A percentile compares a stretch with the other conserved stretches of the same genome.
These are phyloP conservation scores for Baeospora myosura DNA, from an alignment of 1,284 basidiomycete genomes.

Conservation along the genomic window DNA sequence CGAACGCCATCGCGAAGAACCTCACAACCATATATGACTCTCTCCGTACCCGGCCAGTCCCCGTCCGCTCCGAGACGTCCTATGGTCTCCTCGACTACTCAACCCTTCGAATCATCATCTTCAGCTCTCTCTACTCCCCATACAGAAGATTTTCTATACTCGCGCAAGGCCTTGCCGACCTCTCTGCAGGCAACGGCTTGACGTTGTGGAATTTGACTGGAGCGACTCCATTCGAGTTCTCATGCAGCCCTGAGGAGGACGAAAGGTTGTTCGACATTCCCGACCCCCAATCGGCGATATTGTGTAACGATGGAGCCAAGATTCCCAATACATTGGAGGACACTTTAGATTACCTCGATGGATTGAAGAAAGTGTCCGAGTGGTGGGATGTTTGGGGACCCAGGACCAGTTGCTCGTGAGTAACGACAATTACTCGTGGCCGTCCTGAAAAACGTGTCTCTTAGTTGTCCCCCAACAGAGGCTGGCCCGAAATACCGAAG, in stretches of 20 bases:
- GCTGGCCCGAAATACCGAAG: no score
- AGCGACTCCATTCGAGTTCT: constrained; percentile 11
- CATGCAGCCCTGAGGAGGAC: constrained; percentile 7
- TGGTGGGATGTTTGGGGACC: constrained; percentile 13
- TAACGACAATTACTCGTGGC: background rate
- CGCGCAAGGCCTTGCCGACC: constrained; percentile 13
- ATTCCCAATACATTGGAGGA: constrained; percentile 9
- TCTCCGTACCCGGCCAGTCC: constrained; percentile 10
- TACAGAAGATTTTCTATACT: constrained; percentile 10
- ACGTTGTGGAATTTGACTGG: constrained; percentile 9
- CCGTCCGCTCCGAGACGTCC: constrained; percentile 9
- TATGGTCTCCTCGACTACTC: constrained; percentile 15
- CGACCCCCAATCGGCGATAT: background rate
- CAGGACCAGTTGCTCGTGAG: background rate
- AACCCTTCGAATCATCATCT: constrained; percentile 10
- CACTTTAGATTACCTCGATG: constrained; percentile 6
- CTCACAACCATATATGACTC: constrained; percentile 9
- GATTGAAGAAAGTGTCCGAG: constrained; percentile 6
- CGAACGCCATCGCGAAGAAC: constrained; percentile 8
- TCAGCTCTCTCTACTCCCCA: constrained; percentile 12
- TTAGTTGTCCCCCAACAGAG: no score
- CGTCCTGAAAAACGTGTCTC: background rate
- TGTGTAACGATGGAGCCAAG: constrained; percentile 14
- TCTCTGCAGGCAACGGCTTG: constrained; percentile 13
- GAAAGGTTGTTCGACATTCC: background rate